Percentiles rank a stretch among this genome's conserved stretches.
Conservation (phyloP, 805 yeast genomes). For the Clavispora phyllophila region DNA sequence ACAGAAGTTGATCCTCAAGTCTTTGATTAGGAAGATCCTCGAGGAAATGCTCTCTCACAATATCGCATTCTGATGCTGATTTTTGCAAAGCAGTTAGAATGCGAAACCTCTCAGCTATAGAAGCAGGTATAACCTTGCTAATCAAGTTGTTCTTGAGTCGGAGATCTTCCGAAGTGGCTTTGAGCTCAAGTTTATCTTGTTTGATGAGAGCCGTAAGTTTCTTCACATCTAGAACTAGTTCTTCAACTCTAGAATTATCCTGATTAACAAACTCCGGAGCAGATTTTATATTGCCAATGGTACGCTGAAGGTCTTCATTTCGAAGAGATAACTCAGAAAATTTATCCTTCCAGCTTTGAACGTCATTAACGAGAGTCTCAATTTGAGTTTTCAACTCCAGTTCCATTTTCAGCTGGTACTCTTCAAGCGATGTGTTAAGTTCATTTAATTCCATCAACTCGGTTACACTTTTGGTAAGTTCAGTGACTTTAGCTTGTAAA, state of each 20-base stretch:
- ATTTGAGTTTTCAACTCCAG: constrained; percentile 39
- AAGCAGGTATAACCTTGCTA: neutral
- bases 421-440: constrained; percentile 48
- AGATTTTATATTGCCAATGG: neutral
- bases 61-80: neutral
- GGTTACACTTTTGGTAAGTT: constrained; percentile 32
- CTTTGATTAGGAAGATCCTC: neutral
- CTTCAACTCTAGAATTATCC: neutral
- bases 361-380: constrained; percentile 12
- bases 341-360: constrained; percentile 4
- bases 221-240: neutral
- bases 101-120: neutral
- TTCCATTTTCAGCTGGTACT: constrained; percentile 39
- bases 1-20: neutral
- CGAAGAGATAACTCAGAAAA: neutral
- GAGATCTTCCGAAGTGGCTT: neutral
- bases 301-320: neutral
- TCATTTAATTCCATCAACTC: constrained; percentile 48
- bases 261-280: neutral
- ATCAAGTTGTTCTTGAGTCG: neutral
- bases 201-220: neutral
- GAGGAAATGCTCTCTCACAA: neutral
- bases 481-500: constrained; percentile 27
- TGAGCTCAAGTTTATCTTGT: neutral
- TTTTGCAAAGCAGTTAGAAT: neutral